These are phyloP conservation scores for Mycena amicta DNA, from an alignment of 768 basidiomycete species.

Conservation along the genomic window DNA sequence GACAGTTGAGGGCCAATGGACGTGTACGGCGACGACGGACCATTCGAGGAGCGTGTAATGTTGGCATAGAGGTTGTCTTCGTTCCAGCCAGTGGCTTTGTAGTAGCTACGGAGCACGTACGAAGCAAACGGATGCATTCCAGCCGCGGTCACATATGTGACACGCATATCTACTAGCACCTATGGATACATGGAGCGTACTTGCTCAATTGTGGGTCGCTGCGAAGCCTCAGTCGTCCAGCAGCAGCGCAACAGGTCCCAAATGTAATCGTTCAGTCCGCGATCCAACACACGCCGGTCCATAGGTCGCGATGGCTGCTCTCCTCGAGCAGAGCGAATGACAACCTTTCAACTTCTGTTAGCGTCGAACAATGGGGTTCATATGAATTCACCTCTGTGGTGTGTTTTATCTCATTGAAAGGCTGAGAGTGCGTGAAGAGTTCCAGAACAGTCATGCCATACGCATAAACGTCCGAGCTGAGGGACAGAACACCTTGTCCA, in stretches of 20 bases:
- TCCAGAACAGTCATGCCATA: constrained; percentile 62
- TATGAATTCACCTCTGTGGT: constrained; percentile 50
- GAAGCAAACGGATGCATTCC: constrained; percentile 85
- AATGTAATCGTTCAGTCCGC: constrained; percentile 49
- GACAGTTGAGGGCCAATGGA: constrained; percentile 14
- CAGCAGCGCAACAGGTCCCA: constrained; percentile 48
- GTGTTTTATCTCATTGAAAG: constrained; percentile 52
- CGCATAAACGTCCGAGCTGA: constrained; percentile 55
- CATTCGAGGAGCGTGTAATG: constrained; percentile 85
- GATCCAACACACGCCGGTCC: constrained; percentile 32
- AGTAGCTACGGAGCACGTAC: constrained; percentile 88
- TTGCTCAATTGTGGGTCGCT: constrained; percentile 44
- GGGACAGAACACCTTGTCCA: constrained; percentile 50
- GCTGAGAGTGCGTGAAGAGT: constrained; percentile 56
- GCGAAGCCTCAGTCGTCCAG: constrained; percentile 40
- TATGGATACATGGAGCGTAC: constrained; percentile 27
- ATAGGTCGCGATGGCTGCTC: constrained; percentile 45
- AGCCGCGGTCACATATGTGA: not conserved
- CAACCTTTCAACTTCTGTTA: constrained; percentile 28
- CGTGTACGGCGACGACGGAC: constrained; percentile 47
- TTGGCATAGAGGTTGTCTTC: constrained; percentile 94
- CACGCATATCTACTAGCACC: not conserved
- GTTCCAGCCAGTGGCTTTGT: constrained; percentile 93
- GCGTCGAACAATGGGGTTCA: not conserved
- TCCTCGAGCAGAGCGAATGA: constrained; percentile 42